Percentiles rank a stretch among this genome's conserved stretches.
Evolutionary conservation across 225 moss, liverwort and hornwort species (phyloP).

Genomic region (Bryum argenteum): DNA sequence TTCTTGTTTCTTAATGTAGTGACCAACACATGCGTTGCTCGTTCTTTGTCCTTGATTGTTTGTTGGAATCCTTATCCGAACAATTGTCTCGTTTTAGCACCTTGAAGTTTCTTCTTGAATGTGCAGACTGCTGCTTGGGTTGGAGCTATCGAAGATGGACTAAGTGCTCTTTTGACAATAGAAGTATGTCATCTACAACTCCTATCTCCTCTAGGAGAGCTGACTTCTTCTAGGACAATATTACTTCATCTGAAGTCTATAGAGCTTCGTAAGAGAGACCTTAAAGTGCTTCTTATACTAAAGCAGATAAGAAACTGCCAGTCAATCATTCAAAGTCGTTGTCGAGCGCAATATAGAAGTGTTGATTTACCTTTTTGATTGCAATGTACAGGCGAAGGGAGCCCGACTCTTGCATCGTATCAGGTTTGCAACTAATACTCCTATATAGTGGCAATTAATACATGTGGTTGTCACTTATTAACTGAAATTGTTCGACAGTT

Average conservation of each 20-base stretch:
- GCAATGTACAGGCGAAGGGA: conserved; percentile 73
- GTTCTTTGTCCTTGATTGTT: neutral
- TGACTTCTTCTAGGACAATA: conserved; percentile 6
- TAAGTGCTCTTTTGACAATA: conserved; percentile 80
- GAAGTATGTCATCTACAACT: conserved; percentile 55
- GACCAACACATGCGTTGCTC: neutral
- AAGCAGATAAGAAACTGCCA: neutral
- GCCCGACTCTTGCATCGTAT: conserved; percentile 87
- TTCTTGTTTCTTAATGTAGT: neutral
- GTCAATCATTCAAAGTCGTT: neutral
- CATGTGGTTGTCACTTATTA: conserved; percentile 1
- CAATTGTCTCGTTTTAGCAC: conserved; percentile 10
- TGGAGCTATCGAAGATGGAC: conserved; percentile 87
- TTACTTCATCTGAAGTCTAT: neutral
- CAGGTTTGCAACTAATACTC: conserved; percentile 58
- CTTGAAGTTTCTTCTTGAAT: conserved; percentile 10
- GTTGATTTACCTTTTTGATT: conserved; percentile 17
- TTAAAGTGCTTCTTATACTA: neutral
- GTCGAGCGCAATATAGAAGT: neutral
- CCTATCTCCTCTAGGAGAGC: neutral
- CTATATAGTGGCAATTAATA: conserved; percentile 6
- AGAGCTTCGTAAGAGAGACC: neutral
- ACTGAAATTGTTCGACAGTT: neutral
- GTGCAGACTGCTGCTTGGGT: conserved; percentile 82
- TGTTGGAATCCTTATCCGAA: neutral